Evolutionary conservation across 352 stramenopile species (phyloP).

Genomic region (Phytophthora idaei): DNA sequence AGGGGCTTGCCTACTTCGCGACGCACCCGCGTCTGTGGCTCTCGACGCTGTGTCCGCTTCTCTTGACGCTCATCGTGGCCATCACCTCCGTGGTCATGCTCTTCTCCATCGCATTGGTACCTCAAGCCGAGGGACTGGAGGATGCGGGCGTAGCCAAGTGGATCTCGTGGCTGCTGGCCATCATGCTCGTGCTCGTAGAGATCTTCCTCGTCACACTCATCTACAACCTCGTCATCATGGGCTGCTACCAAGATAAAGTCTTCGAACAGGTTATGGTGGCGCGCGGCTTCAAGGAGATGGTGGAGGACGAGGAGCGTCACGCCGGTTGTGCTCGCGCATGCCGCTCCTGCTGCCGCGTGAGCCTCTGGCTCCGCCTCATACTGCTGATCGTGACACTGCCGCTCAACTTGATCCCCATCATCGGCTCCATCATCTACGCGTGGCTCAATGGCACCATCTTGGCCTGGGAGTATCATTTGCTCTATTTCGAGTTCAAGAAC

Average conservation of each 20-base stretch:
- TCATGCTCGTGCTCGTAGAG: constrained; percentile 69
- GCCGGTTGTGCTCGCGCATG: constrained; percentile 50
- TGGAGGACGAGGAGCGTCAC: constrained; percentile 53
- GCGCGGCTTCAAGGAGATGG: constrained; percentile 52
- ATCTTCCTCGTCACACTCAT: constrained; percentile 79
- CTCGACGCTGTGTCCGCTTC: constrained; percentile 55
- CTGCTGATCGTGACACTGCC: constrained; percentile 68
- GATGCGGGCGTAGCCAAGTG: constrained; percentile 39
- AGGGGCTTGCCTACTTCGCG: constrained; percentile 61
- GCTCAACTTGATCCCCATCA: constrained; percentile 69
- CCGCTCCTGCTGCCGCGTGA: constrained; percentile 64
- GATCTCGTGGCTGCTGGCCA: constrained; percentile 62
- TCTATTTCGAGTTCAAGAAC: constrained; percentile 81
- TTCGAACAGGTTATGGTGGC: constrained; percentile 64
- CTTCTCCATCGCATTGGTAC: constrained; percentile 49
- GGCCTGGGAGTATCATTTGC: constrained; percentile 76
- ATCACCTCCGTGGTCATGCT: constrained; percentile 50
- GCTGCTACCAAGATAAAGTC: constrained; percentile 66
- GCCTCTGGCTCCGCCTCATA: constrained; percentile 48
- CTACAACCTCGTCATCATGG: constrained; percentile 61
- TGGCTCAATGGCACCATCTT: constrained; percentile 75
- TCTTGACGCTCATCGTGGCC: constrained; percentile 62
- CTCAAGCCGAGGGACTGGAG: constrained; percentile 51
- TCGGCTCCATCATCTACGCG: constrained; percentile 66
- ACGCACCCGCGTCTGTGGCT: constrained; percentile 67